Evolutionary conservation across 2,329 filamentous ascomycete species (phyloP), one percentile per base, ranked within the genome.

Genomic region (Aspergillus neoniger): DNA sequence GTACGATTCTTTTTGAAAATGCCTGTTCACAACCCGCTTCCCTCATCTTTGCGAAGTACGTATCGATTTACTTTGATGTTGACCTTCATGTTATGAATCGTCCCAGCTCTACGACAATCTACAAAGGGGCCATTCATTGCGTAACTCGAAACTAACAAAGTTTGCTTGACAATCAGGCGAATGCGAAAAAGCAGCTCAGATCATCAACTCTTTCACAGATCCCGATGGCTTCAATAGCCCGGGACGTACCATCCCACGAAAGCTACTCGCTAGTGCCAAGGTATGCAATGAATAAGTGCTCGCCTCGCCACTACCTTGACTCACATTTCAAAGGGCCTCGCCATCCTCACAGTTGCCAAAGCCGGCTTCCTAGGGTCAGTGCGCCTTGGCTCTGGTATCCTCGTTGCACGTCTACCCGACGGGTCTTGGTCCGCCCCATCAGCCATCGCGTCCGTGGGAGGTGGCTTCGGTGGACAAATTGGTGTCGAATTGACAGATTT

Each of bases 401-500:
- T 81, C 10, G 75, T 81, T 52, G 77, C 79, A 36, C 77, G 80
- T 56, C 71, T 80, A 0, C 65, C 73, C 14, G 76, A 81, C 69
- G 79, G 78, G 23, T 72, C 69, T 32, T 82, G 80, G 80, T 81
- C 79, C 8, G 77, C 79, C 4, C 80, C 80, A 1, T 81, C 79
- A 2, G 80, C 79, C 5, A 75, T 82, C 41, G 75, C 73, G 6
- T 78, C 76, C 2, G 74, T 71, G 4, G 80, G 80, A 17, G 72
- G 75, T 28, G 79, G 78, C 4, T 75, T 79, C 51, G 79, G 79
- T 19, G 78, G 79, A 36, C 78, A 79, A 59, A 75, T 80, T 47
- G 80, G 80, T 5, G 74, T 80, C 57, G 80, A 81, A 64, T 66
- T 80, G 23, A 82, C 80, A 7, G 79, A 82, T 65, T 98, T 98